A percentile compares a stretch with the other conserved stretches of the same genome.
phyloP scores from a whole-genome alignment of 177 flowering plant genomes.

The Vitis hybrid region DNA sequence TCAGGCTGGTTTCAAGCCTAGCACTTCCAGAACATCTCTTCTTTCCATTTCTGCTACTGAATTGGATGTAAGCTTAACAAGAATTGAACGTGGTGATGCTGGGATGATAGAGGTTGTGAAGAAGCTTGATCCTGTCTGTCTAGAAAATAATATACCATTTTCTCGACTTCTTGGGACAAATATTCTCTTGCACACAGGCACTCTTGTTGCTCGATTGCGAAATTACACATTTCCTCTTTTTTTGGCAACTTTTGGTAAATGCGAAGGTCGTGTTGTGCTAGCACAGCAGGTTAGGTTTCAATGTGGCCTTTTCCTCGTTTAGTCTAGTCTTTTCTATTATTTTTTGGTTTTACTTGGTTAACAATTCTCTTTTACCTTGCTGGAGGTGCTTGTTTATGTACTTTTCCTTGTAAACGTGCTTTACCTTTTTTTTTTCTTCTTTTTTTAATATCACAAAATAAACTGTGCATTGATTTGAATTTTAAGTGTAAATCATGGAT shows the following conservation, averaged over 20 bases:
- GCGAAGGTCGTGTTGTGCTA: slow-evolving; percentile 85
- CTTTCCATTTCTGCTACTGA: slow-evolving; percentile 77
- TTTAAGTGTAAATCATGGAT: no score
- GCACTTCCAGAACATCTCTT: slow-evolving; percentile 72
- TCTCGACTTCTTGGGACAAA: slow-evolving; percentile 79
- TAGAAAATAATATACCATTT: slow-evolving; percentile 75
- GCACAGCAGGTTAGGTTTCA: slow-evolving; percentile 84
- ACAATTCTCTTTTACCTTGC: no score
- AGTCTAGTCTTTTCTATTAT: background rate
- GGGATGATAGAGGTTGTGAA: slow-evolving; percentile 88
- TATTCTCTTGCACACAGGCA: slow-evolving; percentile 57
- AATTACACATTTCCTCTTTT: slow-evolving; percentile 80
- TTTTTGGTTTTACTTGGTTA: background rate
- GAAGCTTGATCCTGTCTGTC: slow-evolving; percentile 79
- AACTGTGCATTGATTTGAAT: no score
- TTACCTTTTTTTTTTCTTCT: no score
- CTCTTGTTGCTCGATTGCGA: slow-evolving; percentile 71
- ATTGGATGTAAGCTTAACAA: slow-evolving; percentile 70
- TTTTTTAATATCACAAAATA: no score
- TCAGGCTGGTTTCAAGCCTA: slow-evolving; percentile 88
- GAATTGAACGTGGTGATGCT: slow-evolving; percentile 81
- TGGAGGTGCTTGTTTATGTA: no score
- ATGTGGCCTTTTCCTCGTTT: background rate
- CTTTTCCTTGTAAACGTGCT: no score
- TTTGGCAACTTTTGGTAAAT: slow-evolving; percentile 72